Evolutionary conservation across 1,284 basidiomycete genomes (phyloP), one percentile per base, ranked within the genome.

Genomic region (Ganoderma multipileum): DNA sequence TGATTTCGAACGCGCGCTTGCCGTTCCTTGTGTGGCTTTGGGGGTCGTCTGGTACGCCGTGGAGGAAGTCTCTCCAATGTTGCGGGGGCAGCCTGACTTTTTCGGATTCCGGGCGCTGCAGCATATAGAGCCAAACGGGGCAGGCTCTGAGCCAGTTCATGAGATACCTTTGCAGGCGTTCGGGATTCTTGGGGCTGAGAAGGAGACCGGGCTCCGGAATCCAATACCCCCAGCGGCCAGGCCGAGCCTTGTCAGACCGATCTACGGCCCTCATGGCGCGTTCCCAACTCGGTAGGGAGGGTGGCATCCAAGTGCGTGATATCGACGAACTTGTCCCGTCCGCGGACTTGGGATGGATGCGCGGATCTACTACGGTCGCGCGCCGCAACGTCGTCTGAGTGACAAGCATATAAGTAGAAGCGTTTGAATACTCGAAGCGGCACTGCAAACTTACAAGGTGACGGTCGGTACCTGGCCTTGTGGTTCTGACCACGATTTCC

Each of bases 141-240:
- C 59, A 60, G 2, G 62, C 23, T 3, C 63, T 14, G 3, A 68
- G 30, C 67, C 67, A 68, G 30, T 50, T 65, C 20, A 47, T 57
- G 26, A 68, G 30, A 30, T 68, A 68, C 1, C 54, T 39, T 7
- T 9, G 16, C 11, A 59, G 23, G 6, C 67, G 67, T 12, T 50
- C 44, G 3, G 39, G 18, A 5, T 47, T 30, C 39, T 23, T 9
- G n/a, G 63, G 39, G 1, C 67, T 60, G 16, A 68, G 16, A 16
- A 68, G 44, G 1, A 68, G 54, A 6, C 41, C 59, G 3, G 67
- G 67, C 12, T 68, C 67, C 2, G 67, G 67, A 14, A 65, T 44
- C 67, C 67, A 68, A 44, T 68, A 68, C 4, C 67, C 67, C 64
- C 67, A 68, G 4, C 58, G 26, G 4, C 60, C 30, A 18, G 61